Evolutionary conservation across 208 protist species (phyloP), one percentile per base, ranked within the genome.

Genomic region (Blechomonas ayalai): DNA sequence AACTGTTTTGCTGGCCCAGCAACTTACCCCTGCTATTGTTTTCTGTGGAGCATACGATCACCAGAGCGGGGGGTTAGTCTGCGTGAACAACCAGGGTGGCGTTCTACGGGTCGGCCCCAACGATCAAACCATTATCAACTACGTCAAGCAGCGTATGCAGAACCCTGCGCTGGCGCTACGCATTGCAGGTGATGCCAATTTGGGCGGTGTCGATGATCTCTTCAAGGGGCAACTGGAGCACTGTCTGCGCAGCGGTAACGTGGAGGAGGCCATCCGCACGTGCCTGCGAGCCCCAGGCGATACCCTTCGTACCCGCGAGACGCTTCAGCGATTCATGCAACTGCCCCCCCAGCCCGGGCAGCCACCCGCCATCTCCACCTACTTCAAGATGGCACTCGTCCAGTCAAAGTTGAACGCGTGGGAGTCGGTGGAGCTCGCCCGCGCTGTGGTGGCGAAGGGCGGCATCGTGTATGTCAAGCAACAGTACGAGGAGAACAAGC

Each of bases 401-500:
- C 86, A 96, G 42, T 75, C 76, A 47, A 96, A 79, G 37, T 75
- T 99, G 18, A 99, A 99, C 70, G 68, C 79, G 39, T 54, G 85
- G 39, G 99, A 99, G 83, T 98, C 97, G 7, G 59, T 99, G 10
- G 98, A 99, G 66, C 87, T 99, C 13, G 91, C 90, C 18, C 84
- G 92, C 40, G 95, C 92, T 24, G 92, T 99, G 28, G 59, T 98
- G 24, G 73, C 80, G 50, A 86, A 95, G 66, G 75, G 89, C 53
- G 78, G 85, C 44, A 67, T 82, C 26, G 67, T 48, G 26, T 95
- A 90, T 50, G 80, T 99, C 37, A 92, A 99, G 66, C 96, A 98
- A 65, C 99, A 98, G 81, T 87, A 99, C 52, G 93, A 96, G 12
- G 95, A 99, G 52, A 92, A 99, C 55, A 99, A 99, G 78, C 78